Conservation (phyloP, 306 rosid genomes). For the Prosopis cineraria region DNA sequence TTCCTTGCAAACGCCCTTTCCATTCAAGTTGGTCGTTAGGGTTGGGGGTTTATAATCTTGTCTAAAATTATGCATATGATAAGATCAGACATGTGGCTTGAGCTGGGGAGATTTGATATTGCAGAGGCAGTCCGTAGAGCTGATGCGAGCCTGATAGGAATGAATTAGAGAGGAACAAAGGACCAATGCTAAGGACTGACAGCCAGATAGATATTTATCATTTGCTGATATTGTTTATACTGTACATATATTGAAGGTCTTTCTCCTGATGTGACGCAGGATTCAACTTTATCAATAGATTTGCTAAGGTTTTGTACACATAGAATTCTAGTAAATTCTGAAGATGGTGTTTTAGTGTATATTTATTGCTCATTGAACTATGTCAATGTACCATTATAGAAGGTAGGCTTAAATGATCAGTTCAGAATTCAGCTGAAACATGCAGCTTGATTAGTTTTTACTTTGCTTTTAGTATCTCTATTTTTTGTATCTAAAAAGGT, state of each 20-base stretch:
- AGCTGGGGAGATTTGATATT: slow-evolving; percentile 19
- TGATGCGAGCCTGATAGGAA: slow-evolving; percentile 49
- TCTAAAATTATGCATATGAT: slow-evolving; percentile 23
- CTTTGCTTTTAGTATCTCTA: not conserved
- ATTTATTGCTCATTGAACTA: slow-evolving; percentile 22
- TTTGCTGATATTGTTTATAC: slow-evolving; percentile 27
- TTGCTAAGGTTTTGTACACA: slow-evolving; percentile 27
- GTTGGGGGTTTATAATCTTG: not conserved
- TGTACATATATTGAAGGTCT: slow-evolving; percentile 36
- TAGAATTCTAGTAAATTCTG: slow-evolving; percentile 31
- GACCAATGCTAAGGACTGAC: slow-evolving; percentile 33
- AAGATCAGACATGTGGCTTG: slow-evolving; percentile 27
- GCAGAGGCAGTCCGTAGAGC: slow-evolving; percentile 42
- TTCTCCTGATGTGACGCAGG: slow-evolving; percentile 37
- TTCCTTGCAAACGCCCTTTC: not conserved
- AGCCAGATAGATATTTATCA: slow-evolving; percentile 38
- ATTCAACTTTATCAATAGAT: slow-evolving; percentile 26
- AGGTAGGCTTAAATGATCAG: slow-evolving; percentile 27
- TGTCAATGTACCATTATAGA: slow-evolving; percentile 34
- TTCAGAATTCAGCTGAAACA: slow-evolving; percentile 22
- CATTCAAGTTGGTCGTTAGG: not conserved
- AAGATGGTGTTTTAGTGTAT: slow-evolving; percentile 28
- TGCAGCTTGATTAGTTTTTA: not conserved
- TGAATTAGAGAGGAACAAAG: slow-evolving; percentile 30
- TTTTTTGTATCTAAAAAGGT: not conserved